A percentile compares a stretch with the other conserved stretches of the same genome.
These are phyloP conservation scores for Hepatocystis sp. DNA, from an alignment of 169 alveolate genomes.

Conservation along the genomic window DNA sequence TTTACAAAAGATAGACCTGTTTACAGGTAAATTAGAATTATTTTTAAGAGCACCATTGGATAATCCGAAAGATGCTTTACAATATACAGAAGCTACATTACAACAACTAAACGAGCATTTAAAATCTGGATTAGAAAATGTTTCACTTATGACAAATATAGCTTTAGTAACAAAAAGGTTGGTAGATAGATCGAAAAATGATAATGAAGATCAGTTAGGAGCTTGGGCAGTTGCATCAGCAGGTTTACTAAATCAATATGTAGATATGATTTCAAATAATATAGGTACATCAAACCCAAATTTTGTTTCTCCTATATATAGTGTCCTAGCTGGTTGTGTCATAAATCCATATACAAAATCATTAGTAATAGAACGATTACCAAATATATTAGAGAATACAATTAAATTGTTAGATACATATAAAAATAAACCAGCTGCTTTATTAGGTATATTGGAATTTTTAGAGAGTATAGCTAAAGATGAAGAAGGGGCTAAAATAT, in stretches of 20 bases:
- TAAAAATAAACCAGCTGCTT: constrained; percentile 83
- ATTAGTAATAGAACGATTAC: constrained; percentile 78
- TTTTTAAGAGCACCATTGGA: constrained; percentile 91
- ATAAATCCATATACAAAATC: constrained; percentile 85
- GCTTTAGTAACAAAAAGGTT: constrained; percentile 82
- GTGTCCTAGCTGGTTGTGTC: constrained; percentile 88
- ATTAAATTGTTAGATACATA: constrained; percentile 79
- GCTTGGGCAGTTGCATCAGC: constrained; percentile 94
- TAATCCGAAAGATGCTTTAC: constrained; percentile 91
- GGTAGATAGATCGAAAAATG: constrained; percentile 85
- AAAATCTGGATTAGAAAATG: constrained; percentile 82
- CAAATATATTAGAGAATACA: constrained; percentile 77
- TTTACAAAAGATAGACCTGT: constrained; percentile 88
- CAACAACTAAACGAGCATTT: constrained; percentile 85
- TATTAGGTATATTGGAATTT: constrained; percentile 82
- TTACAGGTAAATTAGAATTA: constrained; percentile 89
- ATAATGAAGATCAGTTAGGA: constrained; percentile 92
- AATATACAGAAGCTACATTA: constrained; percentile 91
- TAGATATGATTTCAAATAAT: constrained; percentile 83
- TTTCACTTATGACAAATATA: constrained; percentile 81
- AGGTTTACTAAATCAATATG: constrained; percentile 87
- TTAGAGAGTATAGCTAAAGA: constrained; percentile 85
- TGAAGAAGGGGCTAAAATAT: constrained; percentile 81
- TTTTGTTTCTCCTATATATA: constrained; percentile 85
- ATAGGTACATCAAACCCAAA: constrained; percentile 82